Percentiles rank a stretch among this genome's conserved stretches.
phyloP scores from a whole-genome alignment of 179 eudicot species.

The Beta corolliflora region DNA sequence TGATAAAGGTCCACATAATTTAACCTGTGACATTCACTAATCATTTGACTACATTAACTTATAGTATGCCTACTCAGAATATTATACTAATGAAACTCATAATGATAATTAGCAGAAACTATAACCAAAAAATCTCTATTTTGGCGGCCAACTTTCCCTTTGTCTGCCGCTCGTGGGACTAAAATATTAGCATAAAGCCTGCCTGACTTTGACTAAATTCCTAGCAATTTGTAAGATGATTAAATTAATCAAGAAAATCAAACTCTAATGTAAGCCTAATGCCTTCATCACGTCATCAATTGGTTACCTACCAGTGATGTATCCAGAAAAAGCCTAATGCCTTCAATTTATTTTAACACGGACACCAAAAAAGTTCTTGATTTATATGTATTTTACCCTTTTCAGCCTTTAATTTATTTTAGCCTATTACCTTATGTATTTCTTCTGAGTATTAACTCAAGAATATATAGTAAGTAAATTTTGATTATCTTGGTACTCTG shows the following conservation, averaged over 20 bases:
- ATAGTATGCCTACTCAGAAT: neutral
- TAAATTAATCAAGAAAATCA: conserved; percentile 10
- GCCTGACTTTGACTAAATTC: conserved; percentile 23
- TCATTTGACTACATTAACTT: conserved; percentile 5
- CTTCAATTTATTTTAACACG: neutral
- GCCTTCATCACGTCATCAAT: conserved; percentile 17
- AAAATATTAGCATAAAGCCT: conserved; percentile 22
- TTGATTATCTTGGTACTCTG: neutral
- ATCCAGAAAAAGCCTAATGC: neutral
- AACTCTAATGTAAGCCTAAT: conserved; percentile 11
- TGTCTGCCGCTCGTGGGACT: conserved; percentile 39
- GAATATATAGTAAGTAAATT: neutral
- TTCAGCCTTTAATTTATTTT: neutral
- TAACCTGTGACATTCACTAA: conserved; percentile 12
- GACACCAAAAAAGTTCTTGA: neutral
- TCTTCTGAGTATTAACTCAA: neutral
- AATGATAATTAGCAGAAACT: conserved; percentile 13
- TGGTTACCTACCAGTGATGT: neutral
- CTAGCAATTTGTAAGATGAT: conserved; percentile 17
- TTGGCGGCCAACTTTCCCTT: conserved; percentile 34
- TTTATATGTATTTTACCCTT: neutral
- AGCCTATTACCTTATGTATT: neutral
- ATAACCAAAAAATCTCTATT: conserved; percentile 15
- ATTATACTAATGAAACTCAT: conserved; percentile 16
- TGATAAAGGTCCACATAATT: conserved; percentile 12